A percentile compares a stretch with the other conserved stretches of the same genome.
phyloP scores from a whole-genome alignment of 2,329 filamentous ascomycete genomes.

The Sporothrix globosa region DNA sequence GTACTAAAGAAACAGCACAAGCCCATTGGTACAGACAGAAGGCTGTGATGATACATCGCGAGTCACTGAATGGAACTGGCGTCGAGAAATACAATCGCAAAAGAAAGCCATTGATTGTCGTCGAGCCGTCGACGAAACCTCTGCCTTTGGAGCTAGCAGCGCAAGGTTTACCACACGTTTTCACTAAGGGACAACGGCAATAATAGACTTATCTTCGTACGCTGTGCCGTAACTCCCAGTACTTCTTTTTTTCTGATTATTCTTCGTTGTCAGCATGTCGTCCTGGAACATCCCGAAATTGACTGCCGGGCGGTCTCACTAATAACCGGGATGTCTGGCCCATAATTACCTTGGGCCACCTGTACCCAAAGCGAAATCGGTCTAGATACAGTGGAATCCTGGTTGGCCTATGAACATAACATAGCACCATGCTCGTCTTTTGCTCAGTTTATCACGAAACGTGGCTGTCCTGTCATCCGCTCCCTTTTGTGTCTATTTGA shows the following conservation, averaged over 20 bases:
- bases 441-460: background rate
- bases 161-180: no score
- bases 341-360: background rate
- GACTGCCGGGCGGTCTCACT: constrained; percentile 23
- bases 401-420: background rate
- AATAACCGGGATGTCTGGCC: background rate
- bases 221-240: no score
- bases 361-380: background rate
- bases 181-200: no score
- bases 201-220: no score
- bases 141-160: no score
- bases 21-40: no score
- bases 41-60: background rate
- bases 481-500: background rate
- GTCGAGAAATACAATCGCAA: background rate
- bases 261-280: background rate
- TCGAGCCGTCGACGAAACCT: background rate
- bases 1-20: constrained; percentile 54
- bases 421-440: background rate
- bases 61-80: no score
- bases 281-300: background rate
- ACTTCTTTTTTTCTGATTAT: no score
- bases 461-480: constrained; percentile 28
- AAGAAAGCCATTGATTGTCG: no score
- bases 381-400: background rate